phyloP scores from a whole-genome alignment of 805 yeast genomes.

The Wickerhamomyces queroliae region DNA sequence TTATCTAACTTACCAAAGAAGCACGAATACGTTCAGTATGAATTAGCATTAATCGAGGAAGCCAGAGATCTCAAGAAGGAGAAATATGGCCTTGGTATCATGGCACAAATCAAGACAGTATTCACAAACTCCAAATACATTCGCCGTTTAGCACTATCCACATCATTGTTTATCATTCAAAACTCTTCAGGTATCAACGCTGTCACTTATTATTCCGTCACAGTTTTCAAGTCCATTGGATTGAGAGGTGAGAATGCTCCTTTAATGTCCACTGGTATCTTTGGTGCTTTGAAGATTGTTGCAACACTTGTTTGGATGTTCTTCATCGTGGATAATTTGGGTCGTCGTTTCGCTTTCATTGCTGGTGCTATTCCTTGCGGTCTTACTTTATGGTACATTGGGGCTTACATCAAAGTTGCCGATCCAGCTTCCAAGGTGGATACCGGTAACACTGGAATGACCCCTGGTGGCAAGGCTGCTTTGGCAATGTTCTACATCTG shows the following conservation, averaged over 20 bases:
- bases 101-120: conserved; percentile 33
- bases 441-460: conserved; percentile 1
- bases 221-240: conserved; percentile 43
- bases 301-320: conserved; percentile 26
- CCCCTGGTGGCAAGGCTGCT: conserved; percentile 15
- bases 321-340: conserved; percentile 11
- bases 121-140: conserved; percentile 25
- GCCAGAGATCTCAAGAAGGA: conserved; percentile 21
- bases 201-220: conserved; percentile 46
- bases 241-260: conserved; percentile 37
- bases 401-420: conserved; percentile 9
- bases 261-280: conserved; percentile 45
- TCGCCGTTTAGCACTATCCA: conserved; percentile 31
- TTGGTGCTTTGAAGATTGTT: conserved; percentile 42
- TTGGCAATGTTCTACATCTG: conserved; percentile 14
- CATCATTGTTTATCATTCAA: conserved; percentile 35
- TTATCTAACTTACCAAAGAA: conserved; percentile 33
- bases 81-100: conserved; percentile 30
- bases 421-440: conserved; percentile 4
- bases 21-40: conserved; percentile 35
- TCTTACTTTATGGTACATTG: conserved; percentile 12
- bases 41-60: conserved; percentile 25
- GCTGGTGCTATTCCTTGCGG: conserved; percentile 8
- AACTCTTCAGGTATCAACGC: conserved; percentile 46
- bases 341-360: conserved; percentile 10